Percentiles rank a stretch among this genome's conserved stretches.
phyloP scores from a whole-genome alignment of 1,284 basidiomycete genomes.

The Coniophora puteana region DNA sequence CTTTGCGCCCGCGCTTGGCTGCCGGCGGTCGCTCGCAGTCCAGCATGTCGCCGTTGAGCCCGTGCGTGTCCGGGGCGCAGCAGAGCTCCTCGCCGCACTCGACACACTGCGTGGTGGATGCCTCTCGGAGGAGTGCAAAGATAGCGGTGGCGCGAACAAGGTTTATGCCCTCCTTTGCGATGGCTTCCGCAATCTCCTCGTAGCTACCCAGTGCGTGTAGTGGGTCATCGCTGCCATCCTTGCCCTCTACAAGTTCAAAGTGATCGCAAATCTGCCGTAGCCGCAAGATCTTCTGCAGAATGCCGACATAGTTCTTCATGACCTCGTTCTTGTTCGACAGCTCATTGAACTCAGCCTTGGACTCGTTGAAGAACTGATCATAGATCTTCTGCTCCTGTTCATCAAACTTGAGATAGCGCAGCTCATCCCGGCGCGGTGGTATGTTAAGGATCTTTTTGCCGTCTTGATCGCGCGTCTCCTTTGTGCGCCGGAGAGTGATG shows the following conservation, averaged over 20 bases:
- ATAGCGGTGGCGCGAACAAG: constrained; percentile 72
- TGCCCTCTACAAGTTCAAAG: constrained; percentile 85
- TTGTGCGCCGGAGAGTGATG: constrained; percentile 94
- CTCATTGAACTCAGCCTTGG: constrained; percentile 88
- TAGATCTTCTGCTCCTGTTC: constrained; percentile 85
- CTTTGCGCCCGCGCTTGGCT: constrained; percentile 61
- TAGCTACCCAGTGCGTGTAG: constrained; percentile 45
- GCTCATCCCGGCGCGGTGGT: constrained; percentile 84
- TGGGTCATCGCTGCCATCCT: constrained; percentile 49
- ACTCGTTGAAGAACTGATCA: constrained; percentile 82
- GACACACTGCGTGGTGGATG: constrained; percentile 82
- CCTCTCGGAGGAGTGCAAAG: constrained; percentile 80
- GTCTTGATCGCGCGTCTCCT: constrained; percentile 80
- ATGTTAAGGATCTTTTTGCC: constrained; percentile 85
- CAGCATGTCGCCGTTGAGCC: constrained; percentile 28
- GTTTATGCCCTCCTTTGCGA: constrained; percentile 81
- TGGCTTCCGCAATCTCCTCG: constrained; percentile 73
- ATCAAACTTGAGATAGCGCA: constrained; percentile 84
- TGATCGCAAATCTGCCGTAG: constrained; percentile 98
- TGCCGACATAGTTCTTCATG: constrained; percentile 97
- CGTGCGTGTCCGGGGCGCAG: constrained; percentile 42
- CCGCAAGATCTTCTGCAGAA: constrained; percentile 92
- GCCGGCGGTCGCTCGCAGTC: constrained; percentile 48
- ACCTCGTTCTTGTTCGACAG: constrained; percentile 86
- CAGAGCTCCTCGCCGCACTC: constrained; percentile 84